A percentile compares a stretch with the other conserved stretches of the same genome.
Conservation (phyloP, 345 rosid species). For the Pistacia integerrima region DNA sequence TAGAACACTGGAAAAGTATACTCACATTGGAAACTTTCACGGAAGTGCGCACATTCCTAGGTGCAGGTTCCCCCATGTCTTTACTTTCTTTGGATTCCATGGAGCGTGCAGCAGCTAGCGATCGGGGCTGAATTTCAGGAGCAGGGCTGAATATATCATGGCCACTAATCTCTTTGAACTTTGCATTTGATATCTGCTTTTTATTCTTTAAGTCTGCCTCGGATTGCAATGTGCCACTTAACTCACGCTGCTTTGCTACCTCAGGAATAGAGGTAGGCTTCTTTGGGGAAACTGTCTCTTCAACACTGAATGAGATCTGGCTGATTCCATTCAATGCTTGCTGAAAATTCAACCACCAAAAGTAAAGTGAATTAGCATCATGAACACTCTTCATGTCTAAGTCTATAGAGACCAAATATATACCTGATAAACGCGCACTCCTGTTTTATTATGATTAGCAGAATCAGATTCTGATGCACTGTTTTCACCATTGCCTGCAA, state of each 20-base stretch:
- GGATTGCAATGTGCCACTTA: conserved; percentile 64
- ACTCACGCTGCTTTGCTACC: conserved; percentile 85
- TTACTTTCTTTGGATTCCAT: conserved; percentile 57
- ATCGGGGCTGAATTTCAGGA: conserved; percentile 69
- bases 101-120: conserved; percentile 52
- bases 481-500: conserved; percentile 44
- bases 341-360: conserved; percentile 36
- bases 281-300: conserved; percentile 71
- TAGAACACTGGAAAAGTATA: conserved; percentile 6
- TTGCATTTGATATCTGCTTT: conserved; percentile 75
- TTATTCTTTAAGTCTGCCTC: conserved; percentile 62
- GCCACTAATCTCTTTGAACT: conserved; percentile 88
- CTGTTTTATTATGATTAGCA: conserved; percentile 49
- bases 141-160: conserved; percentile 80
- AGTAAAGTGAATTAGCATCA: conserved; percentile 12
- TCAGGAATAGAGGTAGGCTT: conserved; percentile 71
- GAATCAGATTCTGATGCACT: conserved; percentile 49
- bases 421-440: conserved; percentile 74
- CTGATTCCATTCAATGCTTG: conserved; percentile 75
- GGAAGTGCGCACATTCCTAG: conserved; percentile 65
- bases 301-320: conserved; percentile 81
- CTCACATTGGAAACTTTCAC: conserved; percentile 80
- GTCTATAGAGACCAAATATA: neutral
- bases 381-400: neutral
- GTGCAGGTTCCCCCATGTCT: conserved; percentile 72